Conservation (phyloP, 2,329 filamentous ascomycete genomes). For the Aspergillus sclerotialis region DNA sequence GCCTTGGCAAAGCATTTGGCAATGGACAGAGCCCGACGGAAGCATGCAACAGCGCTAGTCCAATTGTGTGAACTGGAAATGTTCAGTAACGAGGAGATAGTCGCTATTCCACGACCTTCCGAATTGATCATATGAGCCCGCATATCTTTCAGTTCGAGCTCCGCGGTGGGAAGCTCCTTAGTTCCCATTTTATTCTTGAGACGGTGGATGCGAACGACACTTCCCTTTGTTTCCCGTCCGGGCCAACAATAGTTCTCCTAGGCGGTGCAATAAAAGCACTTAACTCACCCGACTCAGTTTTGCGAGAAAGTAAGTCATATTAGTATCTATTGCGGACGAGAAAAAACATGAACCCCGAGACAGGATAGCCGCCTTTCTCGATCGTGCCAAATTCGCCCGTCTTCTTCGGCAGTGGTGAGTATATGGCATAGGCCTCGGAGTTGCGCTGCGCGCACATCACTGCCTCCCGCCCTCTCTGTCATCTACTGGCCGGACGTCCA, state of each 20-base stretch:
- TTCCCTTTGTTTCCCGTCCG: conserved; percentile 21
- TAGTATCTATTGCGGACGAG: conserved; percentile 58
- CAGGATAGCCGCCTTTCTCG: conserved; percentile 28
- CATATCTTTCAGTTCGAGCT: conserved; percentile 59
- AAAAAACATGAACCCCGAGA: conserved; percentile 69
- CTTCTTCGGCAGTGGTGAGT: conserved; percentile 14
- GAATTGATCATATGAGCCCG: conserved; percentile 60
- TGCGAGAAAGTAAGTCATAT: conserved; percentile 60
- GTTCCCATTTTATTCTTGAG: conserved; percentile 70
- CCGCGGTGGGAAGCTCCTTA: conserved; percentile 62
- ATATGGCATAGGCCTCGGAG: conserved; percentile 26
- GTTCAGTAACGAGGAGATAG: conserved; percentile 62
- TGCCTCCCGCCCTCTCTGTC: conserved; percentile 30
- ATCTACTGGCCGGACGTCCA: conserved; percentile 35
- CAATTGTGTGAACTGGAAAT: conserved; percentile 49
- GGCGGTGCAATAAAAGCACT: conserved; percentile 61
- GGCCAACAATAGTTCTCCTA: conserved; percentile 29
- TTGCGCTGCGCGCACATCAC: conserved; percentile 28
- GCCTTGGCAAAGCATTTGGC: conserved; percentile 35
- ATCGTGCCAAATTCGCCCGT: conserved; percentile 9
- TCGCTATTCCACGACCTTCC: conserved; percentile 59
- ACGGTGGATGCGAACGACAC: conserved; percentile 54
- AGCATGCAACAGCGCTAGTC: conserved; percentile 27
- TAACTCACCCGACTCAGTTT: conserved; percentile 47
- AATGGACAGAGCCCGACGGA: conserved; percentile 35